Base-by-base conservation (phyloP, 1,139 yeast genomes). In the Pichia sp. region DNA sequence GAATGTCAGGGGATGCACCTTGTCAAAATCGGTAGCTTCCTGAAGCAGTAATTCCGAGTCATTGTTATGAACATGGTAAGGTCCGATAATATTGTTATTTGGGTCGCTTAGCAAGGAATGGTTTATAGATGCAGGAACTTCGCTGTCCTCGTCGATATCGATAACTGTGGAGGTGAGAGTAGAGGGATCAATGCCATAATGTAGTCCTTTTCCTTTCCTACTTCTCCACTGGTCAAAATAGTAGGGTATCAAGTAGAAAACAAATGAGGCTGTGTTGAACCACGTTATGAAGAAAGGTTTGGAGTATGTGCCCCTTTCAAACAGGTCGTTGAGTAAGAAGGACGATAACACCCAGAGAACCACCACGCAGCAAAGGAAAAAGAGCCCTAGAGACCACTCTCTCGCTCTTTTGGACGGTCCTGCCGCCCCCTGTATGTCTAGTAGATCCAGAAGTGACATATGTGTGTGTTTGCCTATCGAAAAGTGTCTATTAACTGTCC, bases 261-360 rank as follows among this genome's bases (percentile, higher is more conserved):
- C 66, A 55, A 91, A 91, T 18, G 93, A 74, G 6, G 88, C 79
- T 0, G 97, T 88, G 60, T 88, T 91, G 45, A 88, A 59, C 62
- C 88, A 91, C 1, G 98, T 91, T 48, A 91, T 83, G 47, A 88
- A 74, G 54, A 86, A 88, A n/a, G 98, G 98, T 59, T 91, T 91
- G 34, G 87, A 63, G 57, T 87, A 91, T 22, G 69, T 64, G 42
- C 72, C 74, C 34, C 74, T 69, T 48, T 79, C 88, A 44, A 83
- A 81, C 35, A 82, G 63, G 36, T 76, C 77, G 56, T 80, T 84
- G 21, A 87, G 79, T 30, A 87, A 55, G 50, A 86, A 87, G 12
- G 94, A 83, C 3, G 94, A 84, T 34, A 80, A 64, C 21, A 87
- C 96, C 97, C 97, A 88, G 26, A 86, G 71, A 1, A 83, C 55